Conservation (phyloP, 2,329 filamentous ascomycete genomes). For the Microcyclospora tardicrescens region DNA sequence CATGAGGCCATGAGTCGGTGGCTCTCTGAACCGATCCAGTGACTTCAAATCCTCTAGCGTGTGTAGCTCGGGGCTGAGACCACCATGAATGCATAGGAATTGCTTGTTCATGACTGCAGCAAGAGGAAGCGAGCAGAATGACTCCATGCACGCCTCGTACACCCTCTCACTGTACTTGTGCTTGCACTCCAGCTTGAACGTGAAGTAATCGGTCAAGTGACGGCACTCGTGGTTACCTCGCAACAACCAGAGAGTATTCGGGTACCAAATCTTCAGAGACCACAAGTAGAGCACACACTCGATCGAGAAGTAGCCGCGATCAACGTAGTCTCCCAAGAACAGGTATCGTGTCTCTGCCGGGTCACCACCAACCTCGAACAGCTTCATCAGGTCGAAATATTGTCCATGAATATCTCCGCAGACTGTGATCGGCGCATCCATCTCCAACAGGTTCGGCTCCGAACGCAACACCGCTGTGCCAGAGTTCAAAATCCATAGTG, state of each 20-base stretch:
- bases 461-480: constrained; percentile 77
- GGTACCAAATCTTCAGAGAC: constrained; percentile 98
- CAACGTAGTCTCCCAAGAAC: constrained; percentile 95
- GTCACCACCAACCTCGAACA: constrained; percentile 96
- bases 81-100: constrained; percentile 95
- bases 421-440: constrained; percentile 98
- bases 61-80: constrained; percentile 87
- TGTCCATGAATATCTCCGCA: constrained; percentile 98
- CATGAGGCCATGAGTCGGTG: constrained; percentile 94
- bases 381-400: constrained; percentile 99
- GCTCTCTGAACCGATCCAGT: constrained; percentile 96
- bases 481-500: constrained; percentile 82
- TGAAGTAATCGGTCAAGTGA: constrained; percentile 99
- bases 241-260: constrained; percentile 90
- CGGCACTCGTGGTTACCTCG: constrained; percentile 97
- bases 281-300: constrained; percentile 98
- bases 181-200: constrained; percentile 98
- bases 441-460: constrained; percentile 93
- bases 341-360: constrained; percentile 92
- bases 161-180: constrained; percentile 97
- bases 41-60: constrained; percentile 91
- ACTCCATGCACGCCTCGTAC: constrained; percentile 97
- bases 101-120: constrained; percentile 99
- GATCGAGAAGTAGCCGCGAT: constrained; percentile 97
- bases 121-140: constrained; percentile 85